These are phyloP conservation scores for Ceratocystis variospora DNA, from an alignment of 2,329 filamentous ascomycete genomes.

Conservation along the genomic window DNA sequence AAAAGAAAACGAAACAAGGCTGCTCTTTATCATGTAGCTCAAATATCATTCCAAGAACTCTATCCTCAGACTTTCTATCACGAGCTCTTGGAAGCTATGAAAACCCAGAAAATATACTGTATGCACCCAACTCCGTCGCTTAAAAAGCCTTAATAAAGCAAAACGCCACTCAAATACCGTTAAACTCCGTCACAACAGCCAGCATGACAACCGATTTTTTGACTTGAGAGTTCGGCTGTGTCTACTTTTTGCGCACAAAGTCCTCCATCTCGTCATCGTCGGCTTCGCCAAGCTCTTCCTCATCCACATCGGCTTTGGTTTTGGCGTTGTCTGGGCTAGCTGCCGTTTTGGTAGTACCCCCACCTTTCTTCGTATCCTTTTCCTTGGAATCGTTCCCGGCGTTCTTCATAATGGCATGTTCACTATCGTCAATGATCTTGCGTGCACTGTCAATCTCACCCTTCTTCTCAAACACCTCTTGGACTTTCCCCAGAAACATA, in stretches of 20 bases:
- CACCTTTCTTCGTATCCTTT: constrained; percentile 23
- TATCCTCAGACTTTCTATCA: too few species aligned
- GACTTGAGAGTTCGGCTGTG: neutral
- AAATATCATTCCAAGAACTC: too few species aligned
- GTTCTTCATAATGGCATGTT: constrained; percentile 44
- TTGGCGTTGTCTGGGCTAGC: constrained; percentile 1
- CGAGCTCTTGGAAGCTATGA: neutral
- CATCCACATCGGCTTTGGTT: constrained; percentile 25
- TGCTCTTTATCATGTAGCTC: too few species aligned
- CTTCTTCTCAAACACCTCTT: constrained; percentile 80
- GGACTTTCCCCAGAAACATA: constrained; percentile 72
- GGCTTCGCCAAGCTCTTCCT: constrained; percentile 39
- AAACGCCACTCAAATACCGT: neutral
- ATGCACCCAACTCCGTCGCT: constrained; percentile 8
- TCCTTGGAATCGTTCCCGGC: constrained; percentile 33
- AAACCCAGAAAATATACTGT: neutral
- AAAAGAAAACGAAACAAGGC: too few species aligned
- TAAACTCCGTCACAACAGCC: neutral
- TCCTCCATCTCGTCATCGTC: constrained; percentile 37
- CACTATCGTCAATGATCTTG: constrained; percentile 59
- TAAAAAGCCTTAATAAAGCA: neutral
- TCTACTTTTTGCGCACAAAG: constrained; percentile 29
- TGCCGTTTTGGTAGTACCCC: constrained; percentile 20
- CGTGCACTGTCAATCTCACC: constrained; percentile 71
- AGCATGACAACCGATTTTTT: neutral